Conservation (phyloP, 139 green algal genomes). For the Chlorella sp. region DNA sequence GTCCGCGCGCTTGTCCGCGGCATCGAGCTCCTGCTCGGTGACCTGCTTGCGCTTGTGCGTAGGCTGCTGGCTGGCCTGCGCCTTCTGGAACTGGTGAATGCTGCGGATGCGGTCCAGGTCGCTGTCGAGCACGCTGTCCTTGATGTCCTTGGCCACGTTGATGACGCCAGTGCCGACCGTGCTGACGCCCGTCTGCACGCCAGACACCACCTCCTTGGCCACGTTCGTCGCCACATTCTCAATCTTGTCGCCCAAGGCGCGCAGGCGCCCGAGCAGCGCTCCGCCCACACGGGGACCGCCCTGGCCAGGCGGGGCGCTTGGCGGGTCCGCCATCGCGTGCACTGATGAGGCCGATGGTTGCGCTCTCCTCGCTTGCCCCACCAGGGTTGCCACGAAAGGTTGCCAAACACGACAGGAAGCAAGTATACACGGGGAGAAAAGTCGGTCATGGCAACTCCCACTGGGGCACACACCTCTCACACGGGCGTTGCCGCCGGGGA, state of each 20-base stretch:
- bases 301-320: too few relatives aligned
- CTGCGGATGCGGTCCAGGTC: constrained; percentile 20
- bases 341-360: too few relatives aligned
- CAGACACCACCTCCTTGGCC: not conserved
- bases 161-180: constrained; percentile 4
- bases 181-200: not conserved
- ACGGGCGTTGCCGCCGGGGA: too few relatives aligned
- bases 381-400: too few relatives aligned
- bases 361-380: too few relatives aligned
- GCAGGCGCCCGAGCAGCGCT: not conserved
- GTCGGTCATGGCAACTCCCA: too few relatives aligned
- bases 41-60: constrained; percentile 7
- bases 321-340: too few relatives aligned
- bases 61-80: not conserved
- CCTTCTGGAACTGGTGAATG: constrained; percentile 15
- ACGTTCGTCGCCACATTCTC: constrained; percentile 13
- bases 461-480: too few relatives aligned
- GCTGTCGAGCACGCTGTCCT: constrained; percentile 13
- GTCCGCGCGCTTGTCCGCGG: constrained; percentile 20
- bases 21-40: constrained; percentile 18
- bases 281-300: too few relatives aligned
- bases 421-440: too few relatives aligned
- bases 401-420: too few relatives aligned
- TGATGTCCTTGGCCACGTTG: constrained; percentile 8
- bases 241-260: constrained; percentile 20